These are phyloP conservation scores for Pestalotiopsis sp. DNA, from an alignment of 2,329 filamentous ascomycete species.

Conservation along the genomic window DNA sequence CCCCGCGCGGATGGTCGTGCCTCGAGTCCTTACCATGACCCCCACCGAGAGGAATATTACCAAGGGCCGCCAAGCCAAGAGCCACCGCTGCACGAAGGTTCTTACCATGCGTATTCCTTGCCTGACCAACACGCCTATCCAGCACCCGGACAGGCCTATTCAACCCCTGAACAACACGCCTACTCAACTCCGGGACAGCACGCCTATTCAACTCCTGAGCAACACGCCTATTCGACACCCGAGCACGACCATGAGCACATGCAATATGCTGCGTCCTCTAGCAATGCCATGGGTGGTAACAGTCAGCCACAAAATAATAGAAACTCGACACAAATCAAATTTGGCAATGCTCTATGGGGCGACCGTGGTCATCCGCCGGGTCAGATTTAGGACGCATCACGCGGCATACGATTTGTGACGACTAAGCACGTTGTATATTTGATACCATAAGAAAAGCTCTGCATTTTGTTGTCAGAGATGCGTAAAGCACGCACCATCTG, in stretches of 20 bases:
- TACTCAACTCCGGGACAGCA: too few relatives aligned
- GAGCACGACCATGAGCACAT: conserved; percentile 20
- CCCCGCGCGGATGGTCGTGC: conserved; percentile 2
- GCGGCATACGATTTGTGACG: conserved; percentile 2
- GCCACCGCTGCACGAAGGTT: not conserved
- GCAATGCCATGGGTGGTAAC: conserved; percentile 8
- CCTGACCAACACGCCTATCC: not conserved
- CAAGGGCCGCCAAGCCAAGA: not conserved
- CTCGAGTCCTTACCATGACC: conserved; percentile 14
- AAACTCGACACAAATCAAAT: conserved; percentile 31
- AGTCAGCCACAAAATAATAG: conserved; percentile 20
- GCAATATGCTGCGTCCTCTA: conserved; percentile 13
- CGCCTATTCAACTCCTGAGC: too few relatives aligned
- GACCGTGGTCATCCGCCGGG: conserved; percentile 13
- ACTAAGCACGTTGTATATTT: not conserved
- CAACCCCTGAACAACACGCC: too few relatives aligned
- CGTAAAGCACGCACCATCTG: not conserved
- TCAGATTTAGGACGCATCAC: not conserved
- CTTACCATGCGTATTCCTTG: conserved; percentile 22
- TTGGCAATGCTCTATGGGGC: conserved; percentile 37
- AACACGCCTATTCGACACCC: too few relatives aligned
- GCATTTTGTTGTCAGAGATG: not conserved
- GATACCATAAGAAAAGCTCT: not conserved
- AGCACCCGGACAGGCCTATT: too few relatives aligned
- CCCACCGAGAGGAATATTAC: conserved; percentile 3